phyloP scores from a whole-genome alignment of 768 basidiomycete species.

The Russula sp. region DNA sequence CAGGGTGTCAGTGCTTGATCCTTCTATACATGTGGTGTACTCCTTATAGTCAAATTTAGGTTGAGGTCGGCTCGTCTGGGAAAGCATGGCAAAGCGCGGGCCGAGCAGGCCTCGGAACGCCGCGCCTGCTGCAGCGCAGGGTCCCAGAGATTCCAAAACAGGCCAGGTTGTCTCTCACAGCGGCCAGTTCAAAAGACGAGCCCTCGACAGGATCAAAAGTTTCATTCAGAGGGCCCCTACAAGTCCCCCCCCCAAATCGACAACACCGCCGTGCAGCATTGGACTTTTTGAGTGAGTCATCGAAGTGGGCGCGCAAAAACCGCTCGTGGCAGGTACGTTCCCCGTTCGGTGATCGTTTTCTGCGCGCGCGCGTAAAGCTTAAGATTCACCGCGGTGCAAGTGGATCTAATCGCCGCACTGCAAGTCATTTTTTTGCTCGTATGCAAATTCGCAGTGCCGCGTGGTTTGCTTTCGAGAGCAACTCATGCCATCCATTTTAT shows the following conservation, averaged over 20 bases:
- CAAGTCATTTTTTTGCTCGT: background rate
- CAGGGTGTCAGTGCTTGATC: too few relatives aligned
- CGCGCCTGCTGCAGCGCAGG: background rate
- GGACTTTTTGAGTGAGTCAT: background rate
- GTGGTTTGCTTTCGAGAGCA: background rate
- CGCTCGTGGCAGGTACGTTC: too few relatives aligned
- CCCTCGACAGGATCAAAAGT: background rate
- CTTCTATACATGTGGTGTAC: too few relatives aligned
- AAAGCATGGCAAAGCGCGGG: too few relatives aligned
- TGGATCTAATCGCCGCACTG: background rate
- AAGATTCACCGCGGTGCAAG: background rate
- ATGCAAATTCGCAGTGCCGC: background rate
- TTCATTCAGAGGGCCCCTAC: background rate
- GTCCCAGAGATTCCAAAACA: conserved; percentile 4
- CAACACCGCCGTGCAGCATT: background rate
- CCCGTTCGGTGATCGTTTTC: background rate
- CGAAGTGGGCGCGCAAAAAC: background rate
- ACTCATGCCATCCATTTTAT: conserved; percentile 27
- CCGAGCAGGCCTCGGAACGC: conserved; percentile 1
- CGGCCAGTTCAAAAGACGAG: conserved; percentile 11
- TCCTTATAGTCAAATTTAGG: too few relatives aligned
- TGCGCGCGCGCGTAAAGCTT: too few relatives aligned
- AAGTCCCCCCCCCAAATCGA: background rate
- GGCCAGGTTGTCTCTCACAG: conserved; percentile 13
- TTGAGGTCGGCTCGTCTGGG: too few relatives aligned